phyloP scores from a whole-genome alignment of 2,329 filamentous ascomycete species.

The Gaeumannomyces sp. region DNA sequence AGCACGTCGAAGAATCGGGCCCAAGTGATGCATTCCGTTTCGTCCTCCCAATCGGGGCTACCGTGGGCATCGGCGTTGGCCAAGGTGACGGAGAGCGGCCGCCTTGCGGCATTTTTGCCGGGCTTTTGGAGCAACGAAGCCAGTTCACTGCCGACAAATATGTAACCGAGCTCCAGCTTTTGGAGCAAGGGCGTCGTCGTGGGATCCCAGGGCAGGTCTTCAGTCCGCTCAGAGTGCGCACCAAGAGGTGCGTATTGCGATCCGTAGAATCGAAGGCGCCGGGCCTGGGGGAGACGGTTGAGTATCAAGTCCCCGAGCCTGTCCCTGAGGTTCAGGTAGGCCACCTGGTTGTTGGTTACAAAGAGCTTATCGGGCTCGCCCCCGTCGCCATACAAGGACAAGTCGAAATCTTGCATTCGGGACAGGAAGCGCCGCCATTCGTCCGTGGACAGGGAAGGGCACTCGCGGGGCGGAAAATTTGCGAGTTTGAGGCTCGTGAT shows the following conservation, averaged over 20 bases:
- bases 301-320: not conserved
- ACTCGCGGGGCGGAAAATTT: slow-evolving; percentile 1
- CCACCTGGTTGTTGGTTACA: not conserved
- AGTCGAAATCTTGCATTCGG: not conserved
- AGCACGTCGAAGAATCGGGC: not conserved
- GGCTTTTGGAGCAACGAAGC: not conserved
- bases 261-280: not conserved
- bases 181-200: not conserved
- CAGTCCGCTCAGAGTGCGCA: not conserved
- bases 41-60: not conserved
- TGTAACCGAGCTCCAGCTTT: not conserved
- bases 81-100: not conserved
- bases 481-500: not conserved
- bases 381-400: not conserved
- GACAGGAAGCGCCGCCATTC: slow-evolving; percentile 1
- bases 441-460: not conserved
- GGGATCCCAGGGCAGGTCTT: not conserved
- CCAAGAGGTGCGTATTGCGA: not conserved
- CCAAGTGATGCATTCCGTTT: not conserved
- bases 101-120: not conserved
- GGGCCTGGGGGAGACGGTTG: not conserved
- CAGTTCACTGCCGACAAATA: not conserved
- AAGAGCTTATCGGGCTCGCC: not conserved
- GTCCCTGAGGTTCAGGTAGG: not conserved
- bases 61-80: not conserved